Conservation (phyloP, 1,284 basidiomycete species). For the Irpex sp. region DNA sequence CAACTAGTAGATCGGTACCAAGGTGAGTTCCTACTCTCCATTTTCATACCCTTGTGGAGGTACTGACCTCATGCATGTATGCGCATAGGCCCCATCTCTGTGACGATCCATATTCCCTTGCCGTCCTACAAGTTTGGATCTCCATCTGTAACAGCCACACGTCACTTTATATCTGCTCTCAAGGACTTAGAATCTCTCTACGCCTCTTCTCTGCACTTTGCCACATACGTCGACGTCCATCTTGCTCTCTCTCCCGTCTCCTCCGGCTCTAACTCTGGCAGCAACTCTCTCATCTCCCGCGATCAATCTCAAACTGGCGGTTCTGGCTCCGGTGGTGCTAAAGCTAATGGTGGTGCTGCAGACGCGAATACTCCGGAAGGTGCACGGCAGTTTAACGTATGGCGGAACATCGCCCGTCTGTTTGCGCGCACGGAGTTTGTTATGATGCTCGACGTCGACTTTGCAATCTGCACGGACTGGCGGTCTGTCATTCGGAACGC, state of each 20-base stretch:
- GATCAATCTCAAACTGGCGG: background rate
- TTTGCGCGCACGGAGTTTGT: slow-evolving; percentile 79
- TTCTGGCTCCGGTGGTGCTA: background rate
- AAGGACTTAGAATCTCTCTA: slow-evolving; percentile 63
- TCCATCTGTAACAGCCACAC: slow-evolving; percentile 23
- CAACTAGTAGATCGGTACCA: slow-evolving; percentile 69
- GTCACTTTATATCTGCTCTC: slow-evolving; percentile 37
- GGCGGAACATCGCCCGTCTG: slow-evolving; percentile 79
- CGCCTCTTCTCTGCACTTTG: slow-evolving; percentile 58
- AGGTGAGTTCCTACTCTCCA: slow-evolving; percentile 36
- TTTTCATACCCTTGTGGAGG: background rate
- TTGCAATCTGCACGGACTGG: slow-evolving; percentile 79
- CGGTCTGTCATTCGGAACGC: slow-evolving; percentile 45
- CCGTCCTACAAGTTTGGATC: slow-evolving; percentile 19
- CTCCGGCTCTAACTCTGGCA: slow-evolving; percentile 20
- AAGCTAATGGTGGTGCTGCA: background rate
- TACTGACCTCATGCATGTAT: background rate
- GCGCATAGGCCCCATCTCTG: slow-evolving; percentile 72
- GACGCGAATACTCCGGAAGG: slow-evolving; percentile 19
- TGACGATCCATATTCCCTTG: slow-evolving; percentile 65
- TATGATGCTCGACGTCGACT: slow-evolving; percentile 89
- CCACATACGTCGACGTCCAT: slow-evolving; percentile 78
- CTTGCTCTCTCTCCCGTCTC: slow-evolving; percentile 75
- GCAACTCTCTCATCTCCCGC: background rate
- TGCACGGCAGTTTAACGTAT: slow-evolving; percentile 81